phyloP scores from a whole-genome alignment of 495 filamentous ascomycete species.

The Neurospora discreta region DNA sequence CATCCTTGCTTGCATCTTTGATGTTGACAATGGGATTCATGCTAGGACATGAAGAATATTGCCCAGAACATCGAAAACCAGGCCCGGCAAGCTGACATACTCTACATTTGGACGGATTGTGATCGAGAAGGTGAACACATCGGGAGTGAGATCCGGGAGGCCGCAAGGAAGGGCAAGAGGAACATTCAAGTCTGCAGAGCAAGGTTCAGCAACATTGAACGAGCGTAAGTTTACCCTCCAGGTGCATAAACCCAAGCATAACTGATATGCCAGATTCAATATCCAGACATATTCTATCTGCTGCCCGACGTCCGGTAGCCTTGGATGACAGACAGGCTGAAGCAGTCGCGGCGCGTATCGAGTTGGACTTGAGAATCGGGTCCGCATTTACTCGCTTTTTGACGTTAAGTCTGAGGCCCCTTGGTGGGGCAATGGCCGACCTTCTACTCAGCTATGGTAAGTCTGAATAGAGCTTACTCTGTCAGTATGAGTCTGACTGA shows the following conservation, averaged over 20 bases:
- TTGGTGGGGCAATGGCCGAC: constrained; percentile 50
- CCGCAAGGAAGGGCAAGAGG: constrained; percentile 62
- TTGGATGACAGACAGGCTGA: constrained; percentile 80
- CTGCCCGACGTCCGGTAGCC: constrained; percentile 61
- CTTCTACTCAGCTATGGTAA: constrained; percentile 80
- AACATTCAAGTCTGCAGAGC: constrained; percentile 73
- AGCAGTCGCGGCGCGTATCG: constrained; percentile 81
- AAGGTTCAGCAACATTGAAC: constrained; percentile 89
- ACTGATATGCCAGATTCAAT: constrained; percentile 6
- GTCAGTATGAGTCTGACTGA: constrained; percentile 3
- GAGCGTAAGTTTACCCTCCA: constrained; percentile 48
- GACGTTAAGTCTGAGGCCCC: constrained; percentile 57
- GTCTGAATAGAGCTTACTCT: neutral
- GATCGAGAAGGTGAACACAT: constrained; percentile 97
- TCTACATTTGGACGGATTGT: constrained; percentile 98
- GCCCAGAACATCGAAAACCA: constrained; percentile 74
- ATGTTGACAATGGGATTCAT: neutral
- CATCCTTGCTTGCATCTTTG: neutral
- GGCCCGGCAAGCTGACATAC: constrained; percentile 53
- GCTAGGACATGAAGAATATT: constrained; percentile 65
- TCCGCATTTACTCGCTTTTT: constrained; percentile 86
- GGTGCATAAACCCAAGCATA: neutral
- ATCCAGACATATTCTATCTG: constrained; percentile 65
- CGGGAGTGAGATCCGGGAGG: constrained; percentile 78
- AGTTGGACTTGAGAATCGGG: constrained; percentile 85